Evolutionary conservation across 164 flowering plant species (phyloP).

Genomic region (Sedum album): DNA sequence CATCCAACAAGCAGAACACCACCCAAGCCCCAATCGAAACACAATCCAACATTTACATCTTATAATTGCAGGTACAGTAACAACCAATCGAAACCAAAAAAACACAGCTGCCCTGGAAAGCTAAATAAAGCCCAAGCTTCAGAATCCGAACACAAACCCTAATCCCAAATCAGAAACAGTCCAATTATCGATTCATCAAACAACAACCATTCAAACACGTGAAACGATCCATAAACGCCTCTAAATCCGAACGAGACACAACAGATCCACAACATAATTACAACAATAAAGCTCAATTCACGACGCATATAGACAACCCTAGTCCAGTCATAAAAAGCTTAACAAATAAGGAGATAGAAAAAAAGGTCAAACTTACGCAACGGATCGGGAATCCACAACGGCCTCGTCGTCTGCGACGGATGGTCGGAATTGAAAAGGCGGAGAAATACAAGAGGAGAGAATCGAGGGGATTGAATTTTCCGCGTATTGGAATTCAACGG

Average conservation of each 20-base stretch:
- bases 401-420: not conserved
- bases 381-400: not conserved
- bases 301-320: not conserved
- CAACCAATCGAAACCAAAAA: too few relatives aligned
- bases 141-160: not conserved
- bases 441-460: not conserved
- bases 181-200: not conserved
- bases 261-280: not conserved
- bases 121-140: not conserved
- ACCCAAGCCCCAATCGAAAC: too few relatives aligned
- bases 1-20: too few relatives aligned
- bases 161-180: not conserved
- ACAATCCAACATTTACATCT: too few relatives aligned
- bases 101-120: too few relatives aligned
- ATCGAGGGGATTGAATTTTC: conserved; percentile 2
- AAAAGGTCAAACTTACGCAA: not conserved
- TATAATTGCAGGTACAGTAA: too few relatives aligned
- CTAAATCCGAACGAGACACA: not conserved
- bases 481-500: conserved; percentile 5
- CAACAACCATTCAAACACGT: not conserved
- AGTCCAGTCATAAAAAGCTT: not conserved
- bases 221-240: not conserved
- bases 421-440: not conserved
- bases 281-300: not conserved
- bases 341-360: not conserved